Percentiles rank a stretch among this genome's conserved stretches.
phyloP scores from a whole-genome alignment of 2,329 filamentous ascomycete species.

The Claviceps quebecensis region DNA sequence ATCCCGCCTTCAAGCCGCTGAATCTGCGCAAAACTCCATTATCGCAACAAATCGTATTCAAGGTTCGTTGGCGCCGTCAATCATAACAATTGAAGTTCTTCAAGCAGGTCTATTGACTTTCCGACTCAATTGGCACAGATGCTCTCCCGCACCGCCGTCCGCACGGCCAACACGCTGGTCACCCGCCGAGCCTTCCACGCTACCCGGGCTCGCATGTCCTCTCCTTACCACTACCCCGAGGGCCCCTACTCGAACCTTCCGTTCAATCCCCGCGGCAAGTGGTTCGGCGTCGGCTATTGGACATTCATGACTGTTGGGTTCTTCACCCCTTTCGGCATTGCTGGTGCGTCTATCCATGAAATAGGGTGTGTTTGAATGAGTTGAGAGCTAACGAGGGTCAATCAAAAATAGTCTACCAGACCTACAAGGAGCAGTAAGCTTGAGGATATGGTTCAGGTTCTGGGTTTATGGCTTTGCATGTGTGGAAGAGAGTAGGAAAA shows the following conservation, averaged over 20 bases:
- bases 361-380: background rate
- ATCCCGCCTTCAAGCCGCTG: conserved; percentile 10
- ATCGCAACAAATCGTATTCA: conserved; percentile 6
- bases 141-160: conserved; percentile 58
- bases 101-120: conserved; percentile 26
- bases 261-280: conserved; percentile 87
- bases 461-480: conserved; percentile 8
- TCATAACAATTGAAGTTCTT: background rate
- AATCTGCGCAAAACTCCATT: conserved; percentile 13
- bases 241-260: conserved; percentile 89
- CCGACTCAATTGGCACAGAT: conserved; percentile 40
- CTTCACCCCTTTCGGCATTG: conserved; percentile 48
- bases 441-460: conserved; percentile 3
- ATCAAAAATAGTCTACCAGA: conserved; percentile 30
- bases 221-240: conserved; percentile 97
- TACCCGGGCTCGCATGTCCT: conserved; percentile 70
- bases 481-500: conserved; percentile 11
- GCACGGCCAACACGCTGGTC: conserved; percentile 54
- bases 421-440: conserved; percentile 25
- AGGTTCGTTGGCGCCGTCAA: conserved; percentile 8
- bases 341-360: conserved; percentile 32
- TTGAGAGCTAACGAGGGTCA: conserved; percentile 2
- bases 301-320: conserved; percentile 46
- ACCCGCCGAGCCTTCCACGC: conserved; percentile 89
- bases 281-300: conserved; percentile 77